Base-by-base conservation (phyloP, 768 basidiomycete species). In the Lactifluus hygrophoroides region DNA sequence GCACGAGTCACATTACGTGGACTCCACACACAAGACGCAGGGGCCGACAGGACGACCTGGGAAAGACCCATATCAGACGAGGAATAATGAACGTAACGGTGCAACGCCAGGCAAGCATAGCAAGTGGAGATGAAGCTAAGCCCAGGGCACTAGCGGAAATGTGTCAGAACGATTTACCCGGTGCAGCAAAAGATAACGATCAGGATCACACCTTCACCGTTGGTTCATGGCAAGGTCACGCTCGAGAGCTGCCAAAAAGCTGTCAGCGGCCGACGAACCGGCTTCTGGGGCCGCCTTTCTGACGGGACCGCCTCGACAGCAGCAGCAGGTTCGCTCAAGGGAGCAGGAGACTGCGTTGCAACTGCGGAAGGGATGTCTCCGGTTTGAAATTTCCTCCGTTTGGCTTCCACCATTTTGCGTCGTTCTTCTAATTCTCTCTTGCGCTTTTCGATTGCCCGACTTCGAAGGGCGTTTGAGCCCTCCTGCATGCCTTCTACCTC, bases 401-500 rank as follows among this genome's bases (percentile, higher is more conserved):
- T 88, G 25, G 84, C 85, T 45, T 86, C 84, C 23, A 90, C 63
- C 60, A 81, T 38, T 64, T 72, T 71, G 32, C 75, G 71, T 57
- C 88, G 73, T 66, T 88, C 85, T 67, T 88, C 88, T 1, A 88
- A 64, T 56, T 89, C 85, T 58, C 84, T 74, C 69, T 86, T 87
- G 66, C 87, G 75, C 72, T 89, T 90, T 70, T 85, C 84, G 76
- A 80, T 75, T 19, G 83, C 82, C 55, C 82, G 72, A 66, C 84
- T 85, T 66, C 71, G 74, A 43, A 54, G 54, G 8, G 56, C 37
- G 16, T 25, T 59, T 55, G 67, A 69, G 5, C 66, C 71, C 34
- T 74, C 75, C 16, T 73, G 76, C 84, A 90, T 86, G 3, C 90
- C 90, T 67, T 91, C 90, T 17, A 84, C 72, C 66, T 88, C 85